Evolutionary conservation across 2,329 filamentous ascomycete genomes (phyloP), one percentile per base, ranked within the genome.

Genomic region (Apiospora kogelbergensis): DNA sequence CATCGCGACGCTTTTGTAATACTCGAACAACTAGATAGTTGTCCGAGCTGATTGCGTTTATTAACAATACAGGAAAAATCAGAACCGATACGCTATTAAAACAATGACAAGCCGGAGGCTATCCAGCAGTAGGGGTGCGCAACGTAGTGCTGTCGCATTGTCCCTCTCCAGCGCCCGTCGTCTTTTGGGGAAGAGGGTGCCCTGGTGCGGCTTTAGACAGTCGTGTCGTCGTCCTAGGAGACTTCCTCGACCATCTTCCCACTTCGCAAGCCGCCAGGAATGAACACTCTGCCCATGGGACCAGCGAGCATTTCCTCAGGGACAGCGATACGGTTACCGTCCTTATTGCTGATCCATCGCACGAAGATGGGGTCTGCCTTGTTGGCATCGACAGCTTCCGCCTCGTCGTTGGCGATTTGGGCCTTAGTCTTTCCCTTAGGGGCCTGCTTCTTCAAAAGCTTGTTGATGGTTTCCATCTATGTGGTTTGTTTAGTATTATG

Each of bases 381-480:
- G 45, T 83, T 81, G 2, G 77, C 72, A 1, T 85, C 84, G 1
- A 78, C 80, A 22, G 26, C 53, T 65, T 86, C 86, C 9, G 84
- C 83, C 2, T 81, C 82, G 11, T 83, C 84, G 13, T 85, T 85
- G 42, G 84, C 86, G 33, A 80, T 67, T 73, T 82, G 69, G 41
- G 79, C 84, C 73, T 86, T 88, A 72, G 84, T 83, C 72, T 87
- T 91, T 68, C 88, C 89, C 80, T 95, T 95, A 30, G 93, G 91
- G 0, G 93, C 92, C 78, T 95, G 93, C 78, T 95, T 94, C 80
- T 94, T 94, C 67, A 96, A 88, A 1, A 96, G 89, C 76, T 95
- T 94, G 84, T 96, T 95, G 86, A 96, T 95, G 0, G 93, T 96
- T 84, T 95, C 93, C 88, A 94, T 93, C 92, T 95, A 73, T 69